Base-by-base conservation (phyloP, 2,329 filamentous ascomycete species). In the Cordyceps tenuipes region DNA sequence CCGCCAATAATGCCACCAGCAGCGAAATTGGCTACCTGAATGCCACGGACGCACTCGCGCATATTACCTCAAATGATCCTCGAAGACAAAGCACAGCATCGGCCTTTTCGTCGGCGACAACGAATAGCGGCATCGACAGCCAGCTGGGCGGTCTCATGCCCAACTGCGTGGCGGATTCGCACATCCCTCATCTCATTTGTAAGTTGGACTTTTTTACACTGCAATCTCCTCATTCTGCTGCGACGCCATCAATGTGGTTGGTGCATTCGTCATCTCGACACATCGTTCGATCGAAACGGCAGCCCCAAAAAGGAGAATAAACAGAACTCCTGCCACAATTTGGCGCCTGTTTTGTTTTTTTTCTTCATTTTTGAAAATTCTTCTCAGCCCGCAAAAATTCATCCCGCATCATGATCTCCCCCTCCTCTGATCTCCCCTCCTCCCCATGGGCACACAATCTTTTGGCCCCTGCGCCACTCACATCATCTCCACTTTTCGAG, bases 131-230 rank as follows among this genome's bases (percentile, higher is more conserved):
- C 63, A 70, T 69, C 62, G 66, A 71, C 52, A 68, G 67, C 12
- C 64, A 63, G 36, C 63, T 64, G 47, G 61, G 63, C 44, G 68
- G 67, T 48, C 64, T 69, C 36, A 48, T 61, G 23, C 65, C 65
- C 63, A 68, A 65, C 63, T 66, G 66, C 41, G 66, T 63, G 52
- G 64, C 71, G 51, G 75, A 79, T 47, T 72, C 72, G 67, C 78
- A 80, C 64, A 72, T 77, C 61, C 74, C 77, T 64, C 76, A 78
- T 68, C 71, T 78, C 67, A 71, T 57, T 50, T 57, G 55, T 44
- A 60, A 31, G 26, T 53, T 43, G 44, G 19, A 10, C 6, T 8
- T 44, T 29, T 52, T 41, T 34, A 21, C 50, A 17, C 52, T 29
- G n/a, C 43, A 26, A 17, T 39, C 39, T 41, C 44, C 19, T 10